Percentiles rank a stretch among this genome's conserved stretches.
Conservation (phyloP, 176 grass and related monocot species). For the Puccinellia tenuiflora region DNA sequence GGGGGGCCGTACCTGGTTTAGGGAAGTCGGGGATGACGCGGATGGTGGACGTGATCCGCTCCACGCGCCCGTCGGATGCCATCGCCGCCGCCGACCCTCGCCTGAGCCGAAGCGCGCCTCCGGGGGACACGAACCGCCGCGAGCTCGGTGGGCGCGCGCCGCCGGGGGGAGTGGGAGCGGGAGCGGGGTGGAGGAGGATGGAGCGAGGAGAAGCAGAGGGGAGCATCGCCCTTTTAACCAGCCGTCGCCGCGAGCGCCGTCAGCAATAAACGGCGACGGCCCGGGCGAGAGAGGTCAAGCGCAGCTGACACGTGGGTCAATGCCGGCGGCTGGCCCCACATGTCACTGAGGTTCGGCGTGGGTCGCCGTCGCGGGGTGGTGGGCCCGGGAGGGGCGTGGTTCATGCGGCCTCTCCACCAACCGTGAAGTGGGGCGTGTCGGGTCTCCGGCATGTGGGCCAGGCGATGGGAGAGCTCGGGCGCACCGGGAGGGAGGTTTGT, state of each 20-base stretch:
- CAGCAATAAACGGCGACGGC: background rate
- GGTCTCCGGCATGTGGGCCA: background rate
- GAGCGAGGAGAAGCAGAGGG: background rate
- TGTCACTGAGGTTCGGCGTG: background rate
- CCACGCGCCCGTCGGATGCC: constrained; percentile 60
- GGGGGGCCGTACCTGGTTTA: constrained; percentile 62
- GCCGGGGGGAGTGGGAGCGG: background rate
- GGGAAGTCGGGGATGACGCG: constrained; percentile 91
- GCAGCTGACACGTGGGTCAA: background rate
- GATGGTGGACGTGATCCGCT: constrained; percentile 67
- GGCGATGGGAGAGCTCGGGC: too few relatives aligned
- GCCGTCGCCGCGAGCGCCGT: background rate
- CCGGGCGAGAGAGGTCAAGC: background rate
- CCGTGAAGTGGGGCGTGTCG: background rate
- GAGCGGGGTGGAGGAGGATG: background rate
- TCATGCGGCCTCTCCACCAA: constrained; percentile 27
- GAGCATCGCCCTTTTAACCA: background rate
- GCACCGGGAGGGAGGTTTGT: too few relatives aligned
- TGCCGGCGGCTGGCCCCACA: rapidly evolving
- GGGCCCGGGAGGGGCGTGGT: background rate
- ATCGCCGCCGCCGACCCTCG: constrained; percentile 15
- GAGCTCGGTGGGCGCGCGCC: constrained; percentile 3
- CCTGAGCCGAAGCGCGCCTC: background rate
- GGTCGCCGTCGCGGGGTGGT: background rate
- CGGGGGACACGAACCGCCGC: background rate